phyloP scores from a whole-genome alignment of 768 basidiomycete genomes.

The Lentinula aciculospora region DNA sequence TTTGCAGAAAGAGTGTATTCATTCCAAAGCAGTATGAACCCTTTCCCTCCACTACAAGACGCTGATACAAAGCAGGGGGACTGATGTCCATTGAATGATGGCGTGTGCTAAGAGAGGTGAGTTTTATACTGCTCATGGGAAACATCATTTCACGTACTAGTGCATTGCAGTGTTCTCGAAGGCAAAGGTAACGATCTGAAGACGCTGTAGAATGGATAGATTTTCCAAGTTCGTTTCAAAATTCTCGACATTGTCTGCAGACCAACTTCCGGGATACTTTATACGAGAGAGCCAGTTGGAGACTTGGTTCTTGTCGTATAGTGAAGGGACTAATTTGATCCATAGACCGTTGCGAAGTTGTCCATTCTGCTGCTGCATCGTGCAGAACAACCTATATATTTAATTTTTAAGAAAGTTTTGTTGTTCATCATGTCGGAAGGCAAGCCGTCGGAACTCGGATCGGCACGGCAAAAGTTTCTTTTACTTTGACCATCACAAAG shows the following conservation, averaged over 20 bases:
- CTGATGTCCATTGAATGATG: constrained; percentile 21
- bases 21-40: constrained; percentile 25
- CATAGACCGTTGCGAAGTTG: constrained; percentile 13
- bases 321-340: constrained; percentile 20
- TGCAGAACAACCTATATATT: background rate
- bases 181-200: constrained; percentile 26
- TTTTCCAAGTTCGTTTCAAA: constrained; percentile 23
- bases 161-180: constrained; percentile 34
- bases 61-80: constrained; percentile 16
- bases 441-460: background rate
- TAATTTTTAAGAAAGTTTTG: too few relatives aligned
- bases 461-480: background rate
- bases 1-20: constrained; percentile 20
- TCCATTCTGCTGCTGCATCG: background rate
- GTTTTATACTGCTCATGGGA: background rate
- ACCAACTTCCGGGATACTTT: constrained; percentile 10
- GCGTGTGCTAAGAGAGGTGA: constrained; percentile 11
- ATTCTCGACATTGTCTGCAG: constrained; percentile 13
- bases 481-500: background rate
- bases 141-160: constrained; percentile 21
- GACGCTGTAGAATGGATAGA: constrained; percentile 18
- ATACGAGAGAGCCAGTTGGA: constrained; percentile 20
- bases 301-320: constrained; percentile 16
- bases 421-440: background rate
- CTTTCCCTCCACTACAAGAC: constrained; percentile 18